phyloP scores from a whole-genome alignment of 2,329 filamentous ascomycete species.

The Xylariales sp. region DNA sequence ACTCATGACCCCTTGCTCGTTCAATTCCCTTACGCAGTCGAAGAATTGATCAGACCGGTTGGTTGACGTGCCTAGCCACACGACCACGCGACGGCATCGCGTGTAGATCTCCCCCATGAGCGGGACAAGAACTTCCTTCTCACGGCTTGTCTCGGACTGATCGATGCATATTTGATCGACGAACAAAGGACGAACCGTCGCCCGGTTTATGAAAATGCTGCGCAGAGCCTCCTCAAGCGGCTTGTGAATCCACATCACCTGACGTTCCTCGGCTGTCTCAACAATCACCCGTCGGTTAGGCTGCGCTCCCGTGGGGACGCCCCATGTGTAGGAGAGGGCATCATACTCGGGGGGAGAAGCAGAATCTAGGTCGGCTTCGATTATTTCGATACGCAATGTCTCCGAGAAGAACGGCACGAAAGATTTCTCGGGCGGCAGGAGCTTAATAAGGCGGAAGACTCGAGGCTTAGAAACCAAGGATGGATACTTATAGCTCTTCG shows the following conservation, averaged over 20 bases:
- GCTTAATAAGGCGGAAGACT: conserved; percentile 21
- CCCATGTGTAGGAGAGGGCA: conserved; percentile 29
- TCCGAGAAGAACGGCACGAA: conserved; percentile 15
- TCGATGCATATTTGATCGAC: conserved; percentile 20
- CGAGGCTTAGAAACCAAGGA: conserved; percentile 7
- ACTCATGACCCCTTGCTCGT: conserved; percentile 10
- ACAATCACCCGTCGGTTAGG: conserved; percentile 23
- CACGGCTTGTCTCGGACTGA: conserved; percentile 13
- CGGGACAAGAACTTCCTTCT: conserved; percentile 15
- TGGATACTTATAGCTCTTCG: not conserved
- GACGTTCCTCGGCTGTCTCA: conserved; percentile 12
- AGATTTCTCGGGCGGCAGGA: conserved; percentile 16
- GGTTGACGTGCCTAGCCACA: conserved; percentile 14
- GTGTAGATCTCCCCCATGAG: conserved; percentile 17
- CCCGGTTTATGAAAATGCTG: conserved; percentile 15
- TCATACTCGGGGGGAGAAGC: conserved; percentile 16
- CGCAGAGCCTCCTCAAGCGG: conserved; percentile 26
- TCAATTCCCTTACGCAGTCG: conserved; percentile 9
- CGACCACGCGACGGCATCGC: conserved; percentile 9
- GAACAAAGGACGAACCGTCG: conserved; percentile 11
- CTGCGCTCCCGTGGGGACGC: conserved; percentile 6
- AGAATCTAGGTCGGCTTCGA: conserved; percentile 17
- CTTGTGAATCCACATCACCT: conserved; percentile 19
- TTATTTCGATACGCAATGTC: conserved; percentile 23
- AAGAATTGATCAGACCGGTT: conserved; percentile 9